Evolutionary conservation across 805 yeast genomes (phyloP).

Genomic region (Naumovozyma castellii): DNA sequence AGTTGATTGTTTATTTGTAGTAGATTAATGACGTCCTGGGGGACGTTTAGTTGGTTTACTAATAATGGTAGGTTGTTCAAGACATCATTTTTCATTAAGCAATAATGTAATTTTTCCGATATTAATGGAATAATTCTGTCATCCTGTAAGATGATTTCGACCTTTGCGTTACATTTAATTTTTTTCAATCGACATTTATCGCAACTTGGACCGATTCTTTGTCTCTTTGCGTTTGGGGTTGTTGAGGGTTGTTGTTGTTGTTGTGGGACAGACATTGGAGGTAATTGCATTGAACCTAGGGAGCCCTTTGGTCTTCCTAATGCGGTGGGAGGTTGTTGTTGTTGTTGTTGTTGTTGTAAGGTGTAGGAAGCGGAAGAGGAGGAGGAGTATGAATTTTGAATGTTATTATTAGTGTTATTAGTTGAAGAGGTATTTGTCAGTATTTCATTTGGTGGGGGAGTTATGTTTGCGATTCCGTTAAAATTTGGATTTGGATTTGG

Average conservation of each 20-base stretch:
- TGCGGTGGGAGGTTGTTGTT: background rate
- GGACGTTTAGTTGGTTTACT: constrained; percentile 1
- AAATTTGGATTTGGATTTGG: background rate
- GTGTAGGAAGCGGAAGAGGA: background rate
- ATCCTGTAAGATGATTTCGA: constrained; percentile 33
- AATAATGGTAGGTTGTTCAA: background rate
- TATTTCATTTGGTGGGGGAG: constrained; percentile 6
- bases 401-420: too few species aligned
- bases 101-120: constrained; percentile 17
- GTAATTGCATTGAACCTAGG: too few species aligned
- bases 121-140: constrained; percentile 12
- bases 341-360: background rate
- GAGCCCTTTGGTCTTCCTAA: too few species aligned
- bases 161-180: constrained; percentile 66
- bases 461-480: constrained; percentile 4
- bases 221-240: constrained; percentile 35
- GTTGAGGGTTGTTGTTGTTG: background rate
- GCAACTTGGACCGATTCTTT: constrained; percentile 69
- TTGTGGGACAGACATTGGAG: background rate
- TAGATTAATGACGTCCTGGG: background rate
- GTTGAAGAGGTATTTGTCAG: background rate
- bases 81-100: constrained; percentile 13
- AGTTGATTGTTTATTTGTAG: background rate
- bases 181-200: constrained; percentile 64
- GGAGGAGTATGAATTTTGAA: background rate